Percentiles rank a stretch among this genome's conserved stretches.
Conservation (phyloP, 2,329 filamentous ascomycete species). For the Myriosclerotinia scirpicola region DNA sequence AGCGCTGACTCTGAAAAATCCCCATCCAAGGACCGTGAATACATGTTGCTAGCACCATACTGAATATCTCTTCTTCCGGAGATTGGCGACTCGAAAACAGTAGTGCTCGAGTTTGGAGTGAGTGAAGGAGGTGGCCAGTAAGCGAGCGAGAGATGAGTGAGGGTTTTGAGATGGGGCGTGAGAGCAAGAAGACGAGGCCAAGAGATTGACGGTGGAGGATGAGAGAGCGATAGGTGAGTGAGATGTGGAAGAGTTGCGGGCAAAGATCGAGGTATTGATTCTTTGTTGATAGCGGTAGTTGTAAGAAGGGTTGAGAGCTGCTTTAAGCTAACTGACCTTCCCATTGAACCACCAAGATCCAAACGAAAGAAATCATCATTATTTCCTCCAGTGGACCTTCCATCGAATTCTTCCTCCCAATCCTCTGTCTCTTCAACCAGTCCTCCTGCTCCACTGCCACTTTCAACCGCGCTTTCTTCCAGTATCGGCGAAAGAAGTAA, state of each 20-base stretch:
- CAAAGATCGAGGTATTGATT: slow-evolving; percentile 28
- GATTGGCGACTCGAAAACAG: slow-evolving; percentile 48
- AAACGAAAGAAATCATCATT: slow-evolving; percentile 53
- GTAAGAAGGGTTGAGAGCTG: slow-evolving; percentile 45
- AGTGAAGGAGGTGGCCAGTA: slow-evolving; percentile 61
- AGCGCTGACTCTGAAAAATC: slow-evolving; percentile 61
- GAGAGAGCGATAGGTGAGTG: slow-evolving; percentile 60
- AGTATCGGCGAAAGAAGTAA: slow-evolving; percentile 44
- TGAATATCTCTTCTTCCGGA: slow-evolving; percentile 45
- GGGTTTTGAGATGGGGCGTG: slow-evolving; percentile 51
- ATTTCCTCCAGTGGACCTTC: slow-evolving; percentile 29
- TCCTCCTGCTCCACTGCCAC: neutral
- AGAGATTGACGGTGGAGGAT: slow-evolving; percentile 45
- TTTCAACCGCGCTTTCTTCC: neutral
- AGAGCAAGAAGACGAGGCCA: slow-evolving; percentile 60
- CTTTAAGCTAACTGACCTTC: slow-evolving; percentile 52
- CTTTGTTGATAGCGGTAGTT: slow-evolving; percentile 19
- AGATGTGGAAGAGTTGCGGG: slow-evolving; percentile 50
- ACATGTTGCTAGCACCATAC: slow-evolving; percentile 56
- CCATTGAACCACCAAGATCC: slow-evolving; percentile 55
- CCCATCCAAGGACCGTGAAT: slow-evolving; percentile 57
- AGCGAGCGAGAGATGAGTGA: slow-evolving; percentile 62
- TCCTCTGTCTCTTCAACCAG: slow-evolving; percentile 30
- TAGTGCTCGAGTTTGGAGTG: slow-evolving; percentile 53
- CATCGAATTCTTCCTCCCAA: slow-evolving; percentile 27